phyloP scores from a whole-genome alignment of 768 basidiomycete genomes.

The Pleurotus djamor region DNA sequence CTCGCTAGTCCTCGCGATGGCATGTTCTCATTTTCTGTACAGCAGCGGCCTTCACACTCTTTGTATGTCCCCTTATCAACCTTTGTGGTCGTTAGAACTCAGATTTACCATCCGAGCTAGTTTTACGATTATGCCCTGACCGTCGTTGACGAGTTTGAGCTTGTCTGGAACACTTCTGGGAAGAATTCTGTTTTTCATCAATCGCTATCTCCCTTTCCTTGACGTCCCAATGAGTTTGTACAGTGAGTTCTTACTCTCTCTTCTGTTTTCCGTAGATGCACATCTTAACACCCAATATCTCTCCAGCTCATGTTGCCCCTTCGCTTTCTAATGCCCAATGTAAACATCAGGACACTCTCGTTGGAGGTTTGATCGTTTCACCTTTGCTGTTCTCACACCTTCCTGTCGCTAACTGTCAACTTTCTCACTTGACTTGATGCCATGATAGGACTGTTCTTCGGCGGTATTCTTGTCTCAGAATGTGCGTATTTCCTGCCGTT shows the following conservation, averaged over 20 bases:
- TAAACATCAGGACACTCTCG: background rate
- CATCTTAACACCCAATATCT: background rate
- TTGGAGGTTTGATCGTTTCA: background rate
- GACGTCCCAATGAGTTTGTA: background rate
- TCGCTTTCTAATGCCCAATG: background rate
- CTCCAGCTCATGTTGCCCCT: background rate
- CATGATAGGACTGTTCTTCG: background rate
- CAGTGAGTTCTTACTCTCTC: background rate
- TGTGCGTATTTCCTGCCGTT: background rate
- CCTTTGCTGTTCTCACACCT: background rate
- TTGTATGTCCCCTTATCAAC: too few relatives aligned
- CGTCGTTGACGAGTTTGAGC: background rate
- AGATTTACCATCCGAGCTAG: background rate
- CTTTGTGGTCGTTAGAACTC: too few relatives aligned
- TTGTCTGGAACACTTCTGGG: background rate
- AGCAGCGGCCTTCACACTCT: too few relatives aligned
- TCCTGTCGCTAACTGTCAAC: background rate
- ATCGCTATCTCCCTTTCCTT: background rate
- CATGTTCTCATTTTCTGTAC: too few relatives aligned
- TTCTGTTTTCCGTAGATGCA: background rate
- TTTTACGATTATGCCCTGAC: background rate
- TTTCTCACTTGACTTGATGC: too few relatives aligned
- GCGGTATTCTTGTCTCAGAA: background rate
- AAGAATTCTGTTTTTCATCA: background rate
- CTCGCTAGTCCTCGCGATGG: too few relatives aligned